Base-by-base conservation (phyloP, 495 filamentous ascomycete genomes). In the Penicillium maclennaniae region DNA sequence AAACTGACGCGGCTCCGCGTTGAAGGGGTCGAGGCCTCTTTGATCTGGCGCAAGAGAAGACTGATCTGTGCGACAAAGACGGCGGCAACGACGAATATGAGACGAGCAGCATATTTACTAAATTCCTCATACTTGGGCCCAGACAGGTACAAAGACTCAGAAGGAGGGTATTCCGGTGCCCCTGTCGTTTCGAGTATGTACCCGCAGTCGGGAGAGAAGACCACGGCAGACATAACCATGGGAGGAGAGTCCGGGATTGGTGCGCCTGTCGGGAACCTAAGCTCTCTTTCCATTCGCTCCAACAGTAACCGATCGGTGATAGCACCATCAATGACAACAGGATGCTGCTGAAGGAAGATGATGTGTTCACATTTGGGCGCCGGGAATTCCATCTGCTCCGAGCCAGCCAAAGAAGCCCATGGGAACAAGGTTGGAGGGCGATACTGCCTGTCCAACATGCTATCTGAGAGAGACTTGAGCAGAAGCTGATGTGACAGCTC, bases 171-270 rank as follows among this genome's bases (percentile, higher is more conserved):
- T 16, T 85, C 79, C 6, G 91, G 89, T 3, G 88, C 82, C 0
- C 89, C 88, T 67, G 93, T 91, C 6, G 87, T 89, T 62, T 93
- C 87, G n/a, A 98, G 80, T 31, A 95, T 83, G 60, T 90, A 92
- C 8, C 87, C 89, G 65, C 93, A 98, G 64, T 96, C 92, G 16
- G 93, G 93, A 17, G 92, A 97, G 69, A 91, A 98, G 15, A 93
- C 79, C 1, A 95, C 78, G 43, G 89, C 84, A 9, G 89, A 93
- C 81, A 96, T 89, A 46, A 80, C 77, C 27, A 97, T 80, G 6
- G 77, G 74, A 15, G 93, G 90, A 23, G 83, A 76, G 8, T 68
- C 59, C 14, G 83, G 83, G 42, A 87, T 76, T 4, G 87, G 84
- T n/a, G 84, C 86, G 1, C 93, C 93, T 46, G 85, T 88, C 4